A percentile compares a stretch with the other conserved stretches of the same genome.
These are phyloP conservation scores for Nitzschia inconspicua DNA, from an alignment of 108 stramenopile genomes.

Conservation along the genomic window DNA sequence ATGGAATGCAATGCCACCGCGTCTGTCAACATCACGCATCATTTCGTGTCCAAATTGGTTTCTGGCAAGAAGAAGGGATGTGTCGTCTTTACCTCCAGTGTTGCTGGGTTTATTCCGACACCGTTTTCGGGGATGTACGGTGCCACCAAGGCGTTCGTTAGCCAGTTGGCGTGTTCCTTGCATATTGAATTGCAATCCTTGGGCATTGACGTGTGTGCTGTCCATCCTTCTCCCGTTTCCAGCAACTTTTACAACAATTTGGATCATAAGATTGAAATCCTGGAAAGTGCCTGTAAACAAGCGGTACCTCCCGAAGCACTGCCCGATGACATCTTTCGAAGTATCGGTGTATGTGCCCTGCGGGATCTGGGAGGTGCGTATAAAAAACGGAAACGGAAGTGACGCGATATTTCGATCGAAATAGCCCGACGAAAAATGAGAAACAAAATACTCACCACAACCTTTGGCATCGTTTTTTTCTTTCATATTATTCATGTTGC, in stretches of 20 bases:
- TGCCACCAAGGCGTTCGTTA: conserved; percentile 98
- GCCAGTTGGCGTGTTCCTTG: conserved; percentile 84
- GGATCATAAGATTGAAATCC: conserved; percentile 89
- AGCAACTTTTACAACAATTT: conserved; percentile 95
- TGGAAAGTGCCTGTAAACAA: conserved; percentile 85
- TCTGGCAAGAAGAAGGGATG: conserved; percentile 80
- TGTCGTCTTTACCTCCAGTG: conserved; percentile 95
- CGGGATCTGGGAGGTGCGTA: conserved; percentile 80
- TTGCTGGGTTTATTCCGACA: conserved; percentile 96
- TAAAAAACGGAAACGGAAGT: no score
- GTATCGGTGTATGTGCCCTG: conserved; percentile 87
- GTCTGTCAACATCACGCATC: conserved; percentile 90
- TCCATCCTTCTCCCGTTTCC: conserved; percentile 97
- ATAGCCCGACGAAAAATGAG: no score
- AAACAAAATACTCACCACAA: no score
- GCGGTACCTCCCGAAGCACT: conserved; percentile 88
- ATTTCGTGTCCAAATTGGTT: conserved; percentile 81
- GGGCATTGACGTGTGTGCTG: conserved; percentile 97
- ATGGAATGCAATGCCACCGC: conserved; percentile 98
- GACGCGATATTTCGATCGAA: no score
- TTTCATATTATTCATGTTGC: neutral
- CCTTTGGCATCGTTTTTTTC: no score
- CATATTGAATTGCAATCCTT: conserved; percentile 84
- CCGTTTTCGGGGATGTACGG: conserved; percentile 99
- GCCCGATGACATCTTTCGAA: conserved; percentile 89